Base-by-base conservation (phyloP, 139 green algal genomes). In the Chlamydomonas sphaeroides region DNA sequence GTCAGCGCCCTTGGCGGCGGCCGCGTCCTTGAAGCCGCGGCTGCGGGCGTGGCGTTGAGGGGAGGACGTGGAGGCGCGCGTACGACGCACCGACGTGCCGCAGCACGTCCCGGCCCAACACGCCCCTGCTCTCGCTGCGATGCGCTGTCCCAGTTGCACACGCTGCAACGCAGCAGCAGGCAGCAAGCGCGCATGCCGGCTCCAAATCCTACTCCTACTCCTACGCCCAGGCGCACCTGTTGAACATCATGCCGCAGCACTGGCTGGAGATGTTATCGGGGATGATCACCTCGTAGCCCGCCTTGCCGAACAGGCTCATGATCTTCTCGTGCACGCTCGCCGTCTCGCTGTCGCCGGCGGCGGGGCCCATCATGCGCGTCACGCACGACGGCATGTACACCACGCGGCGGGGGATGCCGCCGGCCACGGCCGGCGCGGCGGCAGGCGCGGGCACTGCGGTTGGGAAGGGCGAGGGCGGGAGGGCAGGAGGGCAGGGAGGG, bases 181-280 rank as follows among this genome's bases (percentile, higher is more conserved):
- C n/a, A n/a, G n/a, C n/a, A n/a, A n/a, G n/a, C n/a, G n/a, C n/a
- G n/a, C n/a, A n/a, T n/a, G n/a, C n/a, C n/a, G n/a, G n/a, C n/a
- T n/a, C n/a, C n/a, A n/a, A n/a, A n/a, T n/a, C n/a, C n/a, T n/a
- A n/a, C n/a, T n/a, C n/a, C 45, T 53, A 10, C 45, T 53, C 38
- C 65, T 18, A 10, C 4, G 26, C 66, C 39, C 25, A 2, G 30
- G 30, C 72, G 1, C 74, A 80, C 74, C 74, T 80, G 92, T 98
- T 98, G 93, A 99, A 98, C 90, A 98, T 94, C 95, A 98, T 98
- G 67, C 96, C 96, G 83, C 95, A 98, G 92, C 95, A 98, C 69
- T 86, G 79, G 75, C 61, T 90, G 51, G 30, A 71, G 35, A 95
- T 63, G 48, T 85, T 90, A 92, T 98, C 92, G 61, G 96, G 96